Evolutionary conservation across 2,329 filamentous ascomycete species (phyloP), one percentile per base, ranked within the genome.

Genomic region (Cladophialophora chaetospira): DNA sequence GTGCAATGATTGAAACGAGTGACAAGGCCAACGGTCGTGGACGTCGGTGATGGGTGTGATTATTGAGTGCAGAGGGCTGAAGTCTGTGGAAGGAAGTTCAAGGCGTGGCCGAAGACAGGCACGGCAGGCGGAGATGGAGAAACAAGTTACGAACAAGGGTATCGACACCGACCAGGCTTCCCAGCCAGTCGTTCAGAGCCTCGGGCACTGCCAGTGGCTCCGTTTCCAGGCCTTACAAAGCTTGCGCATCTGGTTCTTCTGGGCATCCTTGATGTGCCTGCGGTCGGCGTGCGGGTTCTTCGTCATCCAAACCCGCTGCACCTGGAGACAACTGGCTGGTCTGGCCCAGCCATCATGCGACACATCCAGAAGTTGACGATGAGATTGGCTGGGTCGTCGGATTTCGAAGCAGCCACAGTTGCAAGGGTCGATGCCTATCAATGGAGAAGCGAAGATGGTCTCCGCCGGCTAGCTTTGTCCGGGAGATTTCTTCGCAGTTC

Each of bases 121-220:
- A 44, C 42, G 15, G 29, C n/a, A 40, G 23, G 35, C 35, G 35
- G 48, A 51, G 36, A 51, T 42, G 36, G 25, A 51, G 35, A 51
- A 40, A 42, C 29, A 33, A 47, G 26, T 8, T 25, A 17, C n/a
- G 23, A 9, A 28, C 44, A 47, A 33, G 47, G 48, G 25, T 25
- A 19, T 21, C 11, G 2, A 26, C 5, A 43, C 5, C 26, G 48
- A 51, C 48, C 29, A 36, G 48, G 23, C 23, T 25, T 51, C 13
- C 19, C 25, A 53, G 28, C 50, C 50, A 53, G 40, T 53, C 26
- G 13, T 25, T 53, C 11, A 25, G 19, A 53, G 50, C 50, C 50
- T 53, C 29, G 50, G 28, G 40, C 38, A 28, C 26, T 26, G 10
- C n/a, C 23, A 51, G 36, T 21, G 35, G 48, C 36, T 25, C 48